Evolutionary conservation across 495 filamentous ascomycete genomes (phyloP).

Genomic region (Aspergillus avenaceus): DNA sequence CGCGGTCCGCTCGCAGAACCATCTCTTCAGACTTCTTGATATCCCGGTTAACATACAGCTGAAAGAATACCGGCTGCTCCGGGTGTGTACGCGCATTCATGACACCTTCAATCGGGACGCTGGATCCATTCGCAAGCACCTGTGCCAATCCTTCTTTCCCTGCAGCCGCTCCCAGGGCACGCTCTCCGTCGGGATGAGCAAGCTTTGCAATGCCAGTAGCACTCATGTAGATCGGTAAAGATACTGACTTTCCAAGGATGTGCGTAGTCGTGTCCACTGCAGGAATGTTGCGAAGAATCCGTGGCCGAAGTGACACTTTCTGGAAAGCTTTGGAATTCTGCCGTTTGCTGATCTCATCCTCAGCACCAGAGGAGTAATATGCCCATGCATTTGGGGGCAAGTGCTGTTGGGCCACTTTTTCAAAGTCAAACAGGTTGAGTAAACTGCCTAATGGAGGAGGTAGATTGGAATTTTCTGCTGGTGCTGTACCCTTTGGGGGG

Average conservation of each 20-base stretch:
- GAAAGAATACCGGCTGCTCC: conserved; percentile 73
- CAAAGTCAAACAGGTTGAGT: conserved; percentile 66
- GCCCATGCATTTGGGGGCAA: conserved; percentile 71
- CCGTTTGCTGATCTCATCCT: conserved; percentile 82
- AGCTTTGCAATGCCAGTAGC: conserved; percentile 77
- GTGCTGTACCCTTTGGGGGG: background rate
- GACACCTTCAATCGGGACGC: conserved; percentile 64
- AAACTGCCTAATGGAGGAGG: conserved; percentile 53
- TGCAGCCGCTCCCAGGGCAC: conserved; percentile 66
- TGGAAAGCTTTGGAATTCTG: conserved; percentile 79
- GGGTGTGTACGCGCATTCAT: conserved; percentile 48
- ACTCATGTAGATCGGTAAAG: conserved; percentile 73
- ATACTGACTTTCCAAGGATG: conserved; percentile 68
- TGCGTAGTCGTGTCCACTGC: conserved; percentile 66
- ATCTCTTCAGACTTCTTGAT: conserved; percentile 70
- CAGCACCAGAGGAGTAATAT: conserved; percentile 79
- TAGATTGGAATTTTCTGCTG: conserved; percentile 19
- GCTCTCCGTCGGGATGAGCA: conserved; percentile 76
- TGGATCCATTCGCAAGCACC: conserved; percentile 33
- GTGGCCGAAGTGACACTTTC: conserved; percentile 75
- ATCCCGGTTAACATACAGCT: conserved; percentile 87
- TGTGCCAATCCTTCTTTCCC: conserved; percentile 52
- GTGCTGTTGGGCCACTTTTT: conserved; percentile 46
- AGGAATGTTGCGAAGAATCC: conserved; percentile 67
- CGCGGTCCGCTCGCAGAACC: conserved; percentile 69